Evolutionary conservation across 257 asterid genomes (phyloP).

Genomic region (Phtheirospermum japonicum): DNA sequence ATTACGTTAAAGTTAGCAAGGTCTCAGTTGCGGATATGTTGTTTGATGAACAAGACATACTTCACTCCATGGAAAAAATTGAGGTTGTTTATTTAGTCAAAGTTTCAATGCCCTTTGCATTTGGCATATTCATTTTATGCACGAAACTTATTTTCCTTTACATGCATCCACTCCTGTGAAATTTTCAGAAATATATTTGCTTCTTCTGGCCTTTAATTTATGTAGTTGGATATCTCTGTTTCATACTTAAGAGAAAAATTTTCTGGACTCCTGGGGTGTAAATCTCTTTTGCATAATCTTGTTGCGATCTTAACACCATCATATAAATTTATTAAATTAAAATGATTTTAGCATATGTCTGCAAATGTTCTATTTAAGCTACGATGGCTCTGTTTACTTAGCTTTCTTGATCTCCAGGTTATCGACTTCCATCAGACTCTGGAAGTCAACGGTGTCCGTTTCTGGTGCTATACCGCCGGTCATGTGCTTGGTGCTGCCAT

Average conservation of each 20-base stretch:
- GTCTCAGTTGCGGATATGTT: slow-evolving; percentile 96
- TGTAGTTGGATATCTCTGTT: slow-evolving; percentile 6
- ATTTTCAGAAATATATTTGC: background rate
- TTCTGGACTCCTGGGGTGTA: slow-evolving; percentile 6
- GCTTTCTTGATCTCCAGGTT: slow-evolving; percentile 49
- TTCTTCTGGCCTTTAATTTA: background rate
- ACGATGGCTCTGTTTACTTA: too few relatives aligned
- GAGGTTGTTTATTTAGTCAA: slow-evolving; percentile 50
- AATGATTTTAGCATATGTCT: slow-evolving; percentile 1
- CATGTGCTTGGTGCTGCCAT: slow-evolving; percentile 99
- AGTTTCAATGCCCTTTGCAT: slow-evolving; percentile 14
- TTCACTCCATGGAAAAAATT: slow-evolving; percentile 85
- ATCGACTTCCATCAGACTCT: slow-evolving; percentile 97
- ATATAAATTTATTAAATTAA: slow-evolving; percentile 5
- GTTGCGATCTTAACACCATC: background rate
- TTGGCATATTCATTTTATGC: slow-evolving; percentile 10
- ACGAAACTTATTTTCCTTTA: background rate
- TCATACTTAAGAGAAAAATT: background rate
- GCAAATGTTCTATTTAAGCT: too few relatives aligned
- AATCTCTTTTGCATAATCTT: background rate
- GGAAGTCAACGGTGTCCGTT: slow-evolving; percentile 91
- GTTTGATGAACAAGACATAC: slow-evolving; percentile 79
- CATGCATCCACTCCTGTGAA: background rate
- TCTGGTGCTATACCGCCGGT: slow-evolving; percentile 99
- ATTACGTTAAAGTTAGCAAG: slow-evolving; percentile 96